Evolutionary conservation across 2,329 filamentous ascomycete species (phyloP), one percentile per base, ranked within the genome.

Genomic region (Trichoderma sp.): DNA sequence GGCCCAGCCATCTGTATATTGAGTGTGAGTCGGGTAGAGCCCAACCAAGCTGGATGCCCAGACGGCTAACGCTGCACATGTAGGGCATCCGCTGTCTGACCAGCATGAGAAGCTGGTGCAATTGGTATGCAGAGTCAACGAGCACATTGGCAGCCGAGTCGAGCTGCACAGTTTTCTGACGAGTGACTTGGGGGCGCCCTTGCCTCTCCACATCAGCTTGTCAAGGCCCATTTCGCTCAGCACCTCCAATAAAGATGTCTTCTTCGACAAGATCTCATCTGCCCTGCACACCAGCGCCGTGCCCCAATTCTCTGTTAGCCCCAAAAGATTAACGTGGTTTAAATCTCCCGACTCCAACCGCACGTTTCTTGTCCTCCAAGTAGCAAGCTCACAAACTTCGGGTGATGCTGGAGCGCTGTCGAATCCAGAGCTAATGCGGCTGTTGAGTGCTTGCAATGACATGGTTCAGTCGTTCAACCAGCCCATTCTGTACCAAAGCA

Each of bases 1-100:
- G 95, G 95, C 93, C 94, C 1, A 93, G 90, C 37, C 94, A 98
- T 79, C 77, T 98, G 54, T 98, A 97, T 78, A 83, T 97, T 67
- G 94, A 98, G 81, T 99, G 95, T 96, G 84, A 80, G 63, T 53
- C 17, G 12, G 34, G 29, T 42, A 22, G 53, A 34, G 13, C 25
- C 13, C 17, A 25, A n/a, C 13, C 17, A 25, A n/a, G 15, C 22
- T 25, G 0, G 8, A 19, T 1, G 29, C 17, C 27, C 32, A 15
- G 13, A 25, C 29, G 19, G 34, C 63, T 60, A 37, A 53, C 52
- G 53, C 32, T 27, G 45, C 29, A 37, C 48, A 13, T 22, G 8
- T 70, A 89, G 87, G 87, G 88, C 82, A 84, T 76, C 88, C 88
- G 17, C 76, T 79, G 2, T 72, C 77, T 15, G 54, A 75, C 53